These are phyloP conservation scores for Phylloporus sp. DNA, from an alignment of 1,284 basidiomycete genomes.

Conservation along the genomic window DNA sequence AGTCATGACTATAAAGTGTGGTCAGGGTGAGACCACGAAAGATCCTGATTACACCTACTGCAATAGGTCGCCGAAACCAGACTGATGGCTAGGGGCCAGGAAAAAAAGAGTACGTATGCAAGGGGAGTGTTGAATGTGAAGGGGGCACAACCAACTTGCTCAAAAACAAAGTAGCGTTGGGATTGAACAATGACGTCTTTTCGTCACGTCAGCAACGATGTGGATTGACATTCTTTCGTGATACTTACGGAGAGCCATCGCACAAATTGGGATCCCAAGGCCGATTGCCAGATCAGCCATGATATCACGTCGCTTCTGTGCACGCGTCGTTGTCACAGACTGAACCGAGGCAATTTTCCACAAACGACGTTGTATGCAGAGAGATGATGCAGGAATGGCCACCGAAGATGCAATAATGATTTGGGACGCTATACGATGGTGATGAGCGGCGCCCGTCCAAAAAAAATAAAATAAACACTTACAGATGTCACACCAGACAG, in stretches of 20 bases:
- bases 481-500: conserved; percentile 62
- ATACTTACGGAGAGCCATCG: conserved; percentile 55
- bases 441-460: conserved; percentile 11
- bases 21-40: background rate
- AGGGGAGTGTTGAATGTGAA: conserved; percentile 35
- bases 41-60: conserved; percentile 18
- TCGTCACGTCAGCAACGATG: background rate
- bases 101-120: conserved; percentile 21
- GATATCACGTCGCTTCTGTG: conserved; percentile 40
- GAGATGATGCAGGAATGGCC: conserved; percentile 55
- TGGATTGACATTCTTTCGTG: background rate
- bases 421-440: conserved; percentile 40
- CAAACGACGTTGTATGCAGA: conserved; percentile 52
- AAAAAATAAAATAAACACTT: background rate
- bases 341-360: conserved; percentile 49
- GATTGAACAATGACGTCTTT: conserved; percentile 41
- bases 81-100: conserved; percentile 34
- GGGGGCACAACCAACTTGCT: conserved; percentile 43
- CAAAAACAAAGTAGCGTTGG: conserved; percentile 42
- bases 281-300: conserved; percentile 52
- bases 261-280: conserved; percentile 49
- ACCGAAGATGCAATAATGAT: conserved; percentile 43
- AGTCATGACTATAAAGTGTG: conserved; percentile 20
- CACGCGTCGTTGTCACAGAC: conserved; percentile 36
- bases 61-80: conserved; percentile 30